Evolutionary conservation across 129 eudicot genomes (phyloP).

Genomic region (Scalesia atractyloides): DNA sequence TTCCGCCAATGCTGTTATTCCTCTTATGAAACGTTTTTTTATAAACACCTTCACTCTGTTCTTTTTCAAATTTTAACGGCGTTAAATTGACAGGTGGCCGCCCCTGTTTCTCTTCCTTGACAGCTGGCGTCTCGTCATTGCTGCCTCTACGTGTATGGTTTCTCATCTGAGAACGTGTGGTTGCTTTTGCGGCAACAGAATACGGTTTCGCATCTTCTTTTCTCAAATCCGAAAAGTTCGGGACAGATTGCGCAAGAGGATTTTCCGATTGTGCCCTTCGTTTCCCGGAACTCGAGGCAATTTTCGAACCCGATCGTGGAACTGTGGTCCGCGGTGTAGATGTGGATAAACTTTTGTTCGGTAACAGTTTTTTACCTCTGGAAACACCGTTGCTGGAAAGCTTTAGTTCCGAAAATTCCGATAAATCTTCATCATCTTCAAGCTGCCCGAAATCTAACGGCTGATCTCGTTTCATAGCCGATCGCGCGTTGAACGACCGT

Average conservation of each 20-base stretch:
- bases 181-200: conserved; percentile 58
- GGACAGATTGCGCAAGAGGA: conserved; percentile 88
- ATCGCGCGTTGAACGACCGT: conserved; percentile 57
- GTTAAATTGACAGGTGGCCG: conserved; percentile 45
- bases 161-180: conserved; percentile 60
- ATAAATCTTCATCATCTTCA: conserved; percentile 73
- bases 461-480: conserved; percentile 58
- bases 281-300: conserved; percentile 56
- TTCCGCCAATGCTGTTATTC: conserved; percentile 54
- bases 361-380: conserved; percentile 53
- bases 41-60: conserved; percentile 31
- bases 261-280: conserved; percentile 73
- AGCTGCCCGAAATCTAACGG: conserved; percentile 64
- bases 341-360: conserved; percentile 47
- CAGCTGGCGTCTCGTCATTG: conserved; percentile 56
- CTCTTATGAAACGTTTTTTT: conserved; percentile 48
- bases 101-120: conserved; percentile 71
- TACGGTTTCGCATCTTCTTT: conserved; percentile 89
- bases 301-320: conserved; percentile 48
- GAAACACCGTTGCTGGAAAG: conserved; percentile 36
- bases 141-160: conserved; percentile 73
- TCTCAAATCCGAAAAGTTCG: conserved; percentile 82
- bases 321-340: conserved; percentile 67
- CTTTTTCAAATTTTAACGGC: conserved; percentile 33
- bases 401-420: conserved; percentile 53